phyloP scores from a whole-genome alignment of 192 early-diverging fungal species.

The Backusella mclennaniae region DNA sequence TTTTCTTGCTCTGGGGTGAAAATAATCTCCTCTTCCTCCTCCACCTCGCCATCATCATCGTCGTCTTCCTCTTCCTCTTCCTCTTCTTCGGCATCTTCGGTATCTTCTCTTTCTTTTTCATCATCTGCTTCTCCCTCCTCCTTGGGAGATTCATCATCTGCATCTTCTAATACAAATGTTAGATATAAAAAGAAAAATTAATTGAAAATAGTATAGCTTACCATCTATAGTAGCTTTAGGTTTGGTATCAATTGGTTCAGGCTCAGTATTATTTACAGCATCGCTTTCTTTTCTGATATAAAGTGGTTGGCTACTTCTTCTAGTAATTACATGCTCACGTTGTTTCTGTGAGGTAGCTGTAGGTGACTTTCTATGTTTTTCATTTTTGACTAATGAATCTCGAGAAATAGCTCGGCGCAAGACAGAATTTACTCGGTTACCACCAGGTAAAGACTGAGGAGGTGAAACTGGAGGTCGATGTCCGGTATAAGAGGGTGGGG shows the following conservation, averaged over 20 bases:
- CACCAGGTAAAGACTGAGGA: background rate
- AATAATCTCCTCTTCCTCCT: slow-evolving; percentile 23
- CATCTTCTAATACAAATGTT: background rate
- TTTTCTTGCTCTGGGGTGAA: slow-evolving; percentile 16
- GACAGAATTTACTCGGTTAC: background rate
- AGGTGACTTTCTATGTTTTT: slow-evolving; percentile 2
- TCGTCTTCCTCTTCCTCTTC: slow-evolving; percentile 4
- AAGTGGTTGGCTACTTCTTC: background rate
- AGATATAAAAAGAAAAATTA: background rate
- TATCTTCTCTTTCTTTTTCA: background rate
- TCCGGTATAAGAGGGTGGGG: background rate
- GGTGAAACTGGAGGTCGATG: background rate
- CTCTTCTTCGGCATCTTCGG: background rate
- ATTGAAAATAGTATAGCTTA: background rate
- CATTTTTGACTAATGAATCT: slow-evolving; percentile 13
- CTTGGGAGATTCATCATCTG: background rate
- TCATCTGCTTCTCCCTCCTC: slow-evolving; percentile 10
- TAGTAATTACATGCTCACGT: background rate
- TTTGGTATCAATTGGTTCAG: background rate
- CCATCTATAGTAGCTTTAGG: background rate
- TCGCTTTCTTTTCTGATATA: slow-evolving; percentile 11
- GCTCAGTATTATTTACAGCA: background rate
- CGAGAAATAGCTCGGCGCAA: slow-evolving; percentile 13
- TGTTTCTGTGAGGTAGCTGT: background rate
- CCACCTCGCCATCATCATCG: slow-evolving; percentile 10